Conservation (phyloP, 495 filamentous ascomycete genomes). For the Aspergillus wentii region DNA sequence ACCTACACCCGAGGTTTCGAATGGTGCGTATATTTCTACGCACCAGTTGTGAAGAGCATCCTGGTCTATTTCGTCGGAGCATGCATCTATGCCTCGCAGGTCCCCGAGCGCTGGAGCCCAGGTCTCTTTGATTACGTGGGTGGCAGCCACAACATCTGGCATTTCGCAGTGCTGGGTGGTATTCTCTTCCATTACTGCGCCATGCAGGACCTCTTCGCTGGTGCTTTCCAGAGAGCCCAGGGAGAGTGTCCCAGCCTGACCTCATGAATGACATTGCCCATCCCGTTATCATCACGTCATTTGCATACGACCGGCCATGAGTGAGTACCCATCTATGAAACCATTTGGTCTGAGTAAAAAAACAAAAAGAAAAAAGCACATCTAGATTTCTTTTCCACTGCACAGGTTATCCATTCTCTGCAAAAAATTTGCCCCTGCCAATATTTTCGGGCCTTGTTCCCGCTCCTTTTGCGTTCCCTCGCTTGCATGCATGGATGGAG, state of each 20-base stretch:
- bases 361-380: too few species aligned
- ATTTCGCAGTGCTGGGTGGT: slow-evolving; percentile 90
- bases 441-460: not conserved
- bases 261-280: slow-evolving; percentile 11
- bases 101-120: slow-evolving; percentile 89
- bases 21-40: slow-evolving; percentile 82
- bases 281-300: slow-evolving; percentile 1
- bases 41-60: slow-evolving; percentile 79
- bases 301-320: slow-evolving; percentile 7
- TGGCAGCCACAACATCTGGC: slow-evolving; percentile 96
- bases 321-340: slow-evolving; percentile 5
- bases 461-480: slow-evolving; percentile 2
- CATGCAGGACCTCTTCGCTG: slow-evolving; percentile 90
- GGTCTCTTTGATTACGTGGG: slow-evolving; percentile 93
- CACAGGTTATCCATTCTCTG: too few species aligned
- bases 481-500: slow-evolving; percentile 12
- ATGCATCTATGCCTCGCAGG: slow-evolving; percentile 83
- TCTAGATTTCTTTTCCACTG: too few species aligned
- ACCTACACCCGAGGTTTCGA: slow-evolving; percentile 65
- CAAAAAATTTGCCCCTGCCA: slow-evolving; percentile 3
- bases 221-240: slow-evolving; percentile 70
- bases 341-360: not conserved
- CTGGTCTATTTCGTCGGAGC: slow-evolving; percentile 83
- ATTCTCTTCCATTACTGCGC: slow-evolving; percentile 94
- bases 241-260: slow-evolving; percentile 46